These are phyloP conservation scores for Lipomyces chichibuensis DNA, from an alignment of 805 yeast species.

Conservation along the genomic window DNA sequence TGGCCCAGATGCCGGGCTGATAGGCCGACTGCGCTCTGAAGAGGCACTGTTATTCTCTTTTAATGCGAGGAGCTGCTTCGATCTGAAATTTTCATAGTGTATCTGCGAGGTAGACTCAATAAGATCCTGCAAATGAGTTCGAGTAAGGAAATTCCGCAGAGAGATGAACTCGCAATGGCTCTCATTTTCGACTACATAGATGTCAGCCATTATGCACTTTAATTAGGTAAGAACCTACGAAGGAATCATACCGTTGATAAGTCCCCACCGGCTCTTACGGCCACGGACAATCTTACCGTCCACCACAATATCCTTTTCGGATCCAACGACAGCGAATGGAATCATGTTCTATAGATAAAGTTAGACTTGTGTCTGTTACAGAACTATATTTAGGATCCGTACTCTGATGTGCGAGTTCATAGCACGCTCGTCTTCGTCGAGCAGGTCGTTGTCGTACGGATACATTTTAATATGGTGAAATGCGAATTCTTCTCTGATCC, in stretches of 20 bases:
- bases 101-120: conserved; percentile 86
- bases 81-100: conserved; percentile 91
- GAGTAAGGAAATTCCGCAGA: conserved; percentile 88
- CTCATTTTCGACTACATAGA: conserved; percentile 72
- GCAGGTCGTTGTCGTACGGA: conserved; percentile 68
- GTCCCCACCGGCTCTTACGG: conserved; percentile 92
- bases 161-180: conserved; percentile 95
- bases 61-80: conserved; percentile 89
- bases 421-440: conserved; percentile 45
- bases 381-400: conserved; percentile 60
- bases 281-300: conserved; percentile 85
- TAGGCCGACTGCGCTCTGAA: conserved; percentile 32
- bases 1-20: conserved; percentile 21
- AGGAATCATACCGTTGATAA: conserved; percentile 55
- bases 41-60: conserved; percentile 69
- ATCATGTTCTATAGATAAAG: conserved; percentile 43
- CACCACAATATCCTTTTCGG: conserved; percentile 73
- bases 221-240: not conserved
- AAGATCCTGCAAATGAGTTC: conserved; percentile 94
- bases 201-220: not conserved
- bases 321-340: conserved; percentile 95
- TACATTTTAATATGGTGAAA: conserved; percentile 75
- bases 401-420: conserved; percentile 63
- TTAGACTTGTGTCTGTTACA: not conserved
- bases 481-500: conserved; percentile 67